These are phyloP conservation scores for Potentilla sterilis DNA, from an alignment of 306 rosid genomes.

Conservation along the genomic window DNA sequence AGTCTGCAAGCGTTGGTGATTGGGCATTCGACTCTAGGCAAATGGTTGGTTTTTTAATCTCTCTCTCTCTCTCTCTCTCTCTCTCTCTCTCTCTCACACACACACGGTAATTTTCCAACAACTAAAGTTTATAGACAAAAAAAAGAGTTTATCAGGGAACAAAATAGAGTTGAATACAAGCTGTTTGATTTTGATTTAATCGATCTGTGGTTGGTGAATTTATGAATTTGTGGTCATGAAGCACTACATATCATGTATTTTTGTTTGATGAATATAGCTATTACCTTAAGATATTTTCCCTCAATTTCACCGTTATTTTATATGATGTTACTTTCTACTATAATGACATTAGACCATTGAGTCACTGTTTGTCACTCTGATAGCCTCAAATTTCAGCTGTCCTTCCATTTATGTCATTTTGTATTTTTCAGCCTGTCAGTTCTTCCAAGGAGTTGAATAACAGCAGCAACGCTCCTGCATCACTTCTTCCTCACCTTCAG, in stretches of 20 bases:
- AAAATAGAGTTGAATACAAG: not conserved
- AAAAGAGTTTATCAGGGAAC: too few species aligned
- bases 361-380: not conserved
- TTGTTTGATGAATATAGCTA: not conserved
- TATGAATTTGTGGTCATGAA: not conserved
- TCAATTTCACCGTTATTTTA: not conserved
- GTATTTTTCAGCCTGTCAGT: conserved; percentile 49
- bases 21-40: conserved; percentile 83
- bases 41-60: conserved; percentile 49
- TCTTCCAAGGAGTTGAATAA: conserved; percentile 61
- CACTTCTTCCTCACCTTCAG: conserved; percentile 85
- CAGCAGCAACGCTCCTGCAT: conserved; percentile 51
- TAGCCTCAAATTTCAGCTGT: conserved; percentile 2
- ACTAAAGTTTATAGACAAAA: not conserved
- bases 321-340: not conserved
- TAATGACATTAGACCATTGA: not conserved
- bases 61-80: conserved; percentile 2
- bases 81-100: not conserved
- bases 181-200: not conserved
- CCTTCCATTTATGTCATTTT: conserved; percentile 7
- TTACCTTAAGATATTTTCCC: not conserved
- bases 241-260: not conserved
- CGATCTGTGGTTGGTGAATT: not conserved
- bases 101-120: not conserved
- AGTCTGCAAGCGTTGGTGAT: conserved; percentile 97